Evolutionary conservation across 306 rosid genomes (phyloP).

Genomic region (Lithocarpus polystachyus): DNA sequence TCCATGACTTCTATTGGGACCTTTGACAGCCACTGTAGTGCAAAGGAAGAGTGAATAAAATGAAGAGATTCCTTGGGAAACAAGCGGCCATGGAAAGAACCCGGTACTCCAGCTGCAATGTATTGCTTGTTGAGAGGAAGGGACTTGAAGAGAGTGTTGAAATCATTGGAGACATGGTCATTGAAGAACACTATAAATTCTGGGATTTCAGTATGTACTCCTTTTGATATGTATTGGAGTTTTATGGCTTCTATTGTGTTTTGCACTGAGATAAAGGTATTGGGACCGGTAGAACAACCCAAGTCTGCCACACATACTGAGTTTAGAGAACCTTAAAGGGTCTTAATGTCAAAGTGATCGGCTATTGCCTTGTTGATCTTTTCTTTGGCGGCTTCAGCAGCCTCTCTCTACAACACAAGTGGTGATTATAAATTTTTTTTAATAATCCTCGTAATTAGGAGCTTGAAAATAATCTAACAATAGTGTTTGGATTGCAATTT

Average conservation of each 20-base stretch:
- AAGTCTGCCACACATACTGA: constrained; percentile 27
- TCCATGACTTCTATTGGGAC: constrained; percentile 5
- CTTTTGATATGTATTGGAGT: too few relatives aligned
- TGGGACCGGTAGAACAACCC: not conserved
- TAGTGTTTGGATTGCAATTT: too few relatives aligned
- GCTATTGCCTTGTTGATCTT: constrained; percentile 20
- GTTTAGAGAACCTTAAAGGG: not conserved
- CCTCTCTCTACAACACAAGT: not conserved
- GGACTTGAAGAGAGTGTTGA: constrained; percentile 17
- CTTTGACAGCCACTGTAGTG: constrained; percentile 23
- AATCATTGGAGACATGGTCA: too few relatives aligned
- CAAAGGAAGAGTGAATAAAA: constrained; percentile 22
- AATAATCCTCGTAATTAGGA: too few relatives aligned
- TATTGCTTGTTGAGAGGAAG: constrained; percentile 14
- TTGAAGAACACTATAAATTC: too few relatives aligned
- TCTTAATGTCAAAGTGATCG: constrained; percentile 13
- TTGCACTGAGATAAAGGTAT: too few relatives aligned
- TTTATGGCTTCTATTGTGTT: too few relatives aligned
- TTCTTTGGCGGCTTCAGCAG: constrained; percentile 4
- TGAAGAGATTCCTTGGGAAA: constrained; percentile 1
- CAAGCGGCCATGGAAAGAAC: constrained; percentile 20
- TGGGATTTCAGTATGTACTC: too few relatives aligned
- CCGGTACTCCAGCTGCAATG: constrained; percentile 31
- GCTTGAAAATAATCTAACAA: too few relatives aligned
- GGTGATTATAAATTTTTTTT: too few relatives aligned